Percentiles rank a stretch among this genome's conserved stretches.
Conservation (phyloP, 2,329 filamentous ascomycete species). For the Camillea tinctor region DNA sequence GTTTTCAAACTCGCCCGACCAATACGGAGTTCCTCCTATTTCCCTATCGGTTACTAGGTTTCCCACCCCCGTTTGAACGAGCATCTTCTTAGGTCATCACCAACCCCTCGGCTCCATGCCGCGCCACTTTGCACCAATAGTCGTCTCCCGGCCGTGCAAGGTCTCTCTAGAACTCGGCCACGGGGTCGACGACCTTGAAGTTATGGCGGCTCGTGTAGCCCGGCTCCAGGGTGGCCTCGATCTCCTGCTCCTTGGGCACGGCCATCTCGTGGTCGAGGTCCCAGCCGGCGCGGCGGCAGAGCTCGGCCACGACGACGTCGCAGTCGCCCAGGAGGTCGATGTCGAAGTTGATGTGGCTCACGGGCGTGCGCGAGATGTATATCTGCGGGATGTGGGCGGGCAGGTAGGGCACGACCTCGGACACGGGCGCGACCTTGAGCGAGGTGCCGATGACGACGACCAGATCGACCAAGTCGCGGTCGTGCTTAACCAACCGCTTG, state of each 20-base stretch:
- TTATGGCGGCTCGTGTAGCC: conserved; percentile 45
- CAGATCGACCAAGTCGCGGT: conserved; percentile 78
- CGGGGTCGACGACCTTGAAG: conserved; percentile 31
- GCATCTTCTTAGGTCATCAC: too few relatives aligned
- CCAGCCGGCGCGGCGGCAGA: conserved; percentile 82
- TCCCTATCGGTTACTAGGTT: too few relatives aligned
- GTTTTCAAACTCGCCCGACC: too few relatives aligned
- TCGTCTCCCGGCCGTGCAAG: too few relatives aligned
- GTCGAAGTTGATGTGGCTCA: conserved; percentile 90
- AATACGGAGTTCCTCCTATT: too few relatives aligned
- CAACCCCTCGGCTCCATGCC: too few relatives aligned
- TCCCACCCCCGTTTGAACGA: too few relatives aligned
- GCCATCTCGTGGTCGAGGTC: conserved; percentile 75
- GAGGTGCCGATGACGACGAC: conserved; percentile 96
- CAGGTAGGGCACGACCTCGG: conserved; percentile 80
- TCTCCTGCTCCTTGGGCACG: conserved; percentile 60
- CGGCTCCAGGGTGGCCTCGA: conserved; percentile 53
- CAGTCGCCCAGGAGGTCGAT: conserved; percentile 95
- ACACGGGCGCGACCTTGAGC: conserved; percentile 92
- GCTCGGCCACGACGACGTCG: conserved; percentile 83
- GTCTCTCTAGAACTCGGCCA: not conserved
- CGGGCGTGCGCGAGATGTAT: conserved; percentile 82
- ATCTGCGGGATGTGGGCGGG: conserved; percentile 83
- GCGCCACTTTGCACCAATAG: too few relatives aligned
- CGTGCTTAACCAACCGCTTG: conserved; percentile 74